phyloP scores from a whole-genome alignment of 768 basidiomycete genomes.

The Tricholoma terreum region DNA sequence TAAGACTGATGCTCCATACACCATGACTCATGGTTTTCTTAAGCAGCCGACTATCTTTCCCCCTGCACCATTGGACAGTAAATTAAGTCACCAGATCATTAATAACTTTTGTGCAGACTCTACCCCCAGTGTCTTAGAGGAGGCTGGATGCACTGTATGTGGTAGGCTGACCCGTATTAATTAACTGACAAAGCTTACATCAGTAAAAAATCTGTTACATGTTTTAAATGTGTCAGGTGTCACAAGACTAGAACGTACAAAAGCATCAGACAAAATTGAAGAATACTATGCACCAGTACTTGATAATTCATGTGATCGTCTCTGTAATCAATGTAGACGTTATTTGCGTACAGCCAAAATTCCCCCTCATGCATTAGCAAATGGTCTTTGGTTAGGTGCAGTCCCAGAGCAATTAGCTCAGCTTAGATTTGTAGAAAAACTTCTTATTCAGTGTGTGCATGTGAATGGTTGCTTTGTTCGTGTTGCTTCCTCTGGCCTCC shows the following conservation, averaged over 20 bases:
- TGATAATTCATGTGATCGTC: conserved; percentile 23
- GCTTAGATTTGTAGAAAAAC: no score
- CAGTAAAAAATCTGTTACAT: not conserved
- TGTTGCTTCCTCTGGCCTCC: no score
- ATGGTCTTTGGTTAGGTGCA: no score
- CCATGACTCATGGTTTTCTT: not conserved
- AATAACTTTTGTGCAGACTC: conserved; percentile 4
- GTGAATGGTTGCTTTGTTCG: no score
- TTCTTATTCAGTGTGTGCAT: no score
- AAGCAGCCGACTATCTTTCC: not conserved
- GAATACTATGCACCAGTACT: conserved; percentile 29
- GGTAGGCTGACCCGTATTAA: conserved; percentile 6
- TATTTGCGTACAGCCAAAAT: no score
- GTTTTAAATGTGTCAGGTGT: no score
- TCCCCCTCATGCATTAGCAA: no score
- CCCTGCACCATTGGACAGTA: not conserved
- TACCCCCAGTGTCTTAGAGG: conserved; percentile 10
- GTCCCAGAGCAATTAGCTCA: no score
- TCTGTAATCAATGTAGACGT: no score
- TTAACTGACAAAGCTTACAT: not conserved
- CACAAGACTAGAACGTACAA: not conserved
- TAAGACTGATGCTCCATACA: not conserved
- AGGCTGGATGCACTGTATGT: conserved; percentile 30
- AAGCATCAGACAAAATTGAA: conserved; percentile 34
- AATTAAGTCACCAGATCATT: not conserved